phyloP scores from a whole-genome alignment of 2,329 filamentous ascomycete species.

The Arthrinium puccinioides region DNA sequence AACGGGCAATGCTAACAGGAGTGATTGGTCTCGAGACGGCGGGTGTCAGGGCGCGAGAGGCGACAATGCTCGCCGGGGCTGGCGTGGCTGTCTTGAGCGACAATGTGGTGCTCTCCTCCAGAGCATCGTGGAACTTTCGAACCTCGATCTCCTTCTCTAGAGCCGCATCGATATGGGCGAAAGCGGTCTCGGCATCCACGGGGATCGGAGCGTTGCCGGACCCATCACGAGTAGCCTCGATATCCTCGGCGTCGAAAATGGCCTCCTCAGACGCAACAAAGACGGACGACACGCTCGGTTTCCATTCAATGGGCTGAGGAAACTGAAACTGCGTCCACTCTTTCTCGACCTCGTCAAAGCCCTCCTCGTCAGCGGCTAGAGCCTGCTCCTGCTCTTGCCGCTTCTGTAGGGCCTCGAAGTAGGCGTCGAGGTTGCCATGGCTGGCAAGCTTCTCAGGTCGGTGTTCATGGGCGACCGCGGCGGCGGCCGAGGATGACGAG shows the following conservation, averaged over 20 bases:
- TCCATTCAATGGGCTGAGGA: slow-evolving; percentile 84
- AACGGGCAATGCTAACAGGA: slow-evolving; percentile 41
- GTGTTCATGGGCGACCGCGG: slow-evolving; percentile 45
- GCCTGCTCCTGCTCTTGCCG: slow-evolving; percentile 39
- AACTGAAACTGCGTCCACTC: slow-evolving; percentile 94
- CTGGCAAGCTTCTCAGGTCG: slow-evolving; percentile 41
- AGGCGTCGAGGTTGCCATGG: slow-evolving; percentile 73
- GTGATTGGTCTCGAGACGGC: slow-evolving; percentile 26
- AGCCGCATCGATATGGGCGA: slow-evolving; percentile 80
- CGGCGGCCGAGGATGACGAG: slow-evolving; percentile 40
- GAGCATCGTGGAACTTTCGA: slow-evolving; percentile 35
- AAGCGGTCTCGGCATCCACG: slow-evolving; percentile 46
- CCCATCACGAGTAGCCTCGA: slow-evolving; percentile 17
- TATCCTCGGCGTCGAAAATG: slow-evolving; percentile 37
- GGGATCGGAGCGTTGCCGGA: slow-evolving; percentile 30
- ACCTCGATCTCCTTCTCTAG: slow-evolving; percentile 70
- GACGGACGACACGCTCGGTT: slow-evolving; percentile 50
- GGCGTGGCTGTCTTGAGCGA: slow-evolving; percentile 28
- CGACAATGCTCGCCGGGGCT: slow-evolving; percentile 28
- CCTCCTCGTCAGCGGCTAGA: slow-evolving; percentile 25
- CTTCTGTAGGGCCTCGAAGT: slow-evolving; percentile 85
- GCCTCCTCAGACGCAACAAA: slow-evolving; percentile 53
- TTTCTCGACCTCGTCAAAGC: slow-evolving; percentile 57
- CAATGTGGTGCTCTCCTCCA: slow-evolving; percentile 28
- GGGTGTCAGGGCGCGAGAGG: slow-evolving; percentile 34